Base-by-base conservation (phyloP, 352 stramenopile species). In the Phytopythium sindhum region DNA sequence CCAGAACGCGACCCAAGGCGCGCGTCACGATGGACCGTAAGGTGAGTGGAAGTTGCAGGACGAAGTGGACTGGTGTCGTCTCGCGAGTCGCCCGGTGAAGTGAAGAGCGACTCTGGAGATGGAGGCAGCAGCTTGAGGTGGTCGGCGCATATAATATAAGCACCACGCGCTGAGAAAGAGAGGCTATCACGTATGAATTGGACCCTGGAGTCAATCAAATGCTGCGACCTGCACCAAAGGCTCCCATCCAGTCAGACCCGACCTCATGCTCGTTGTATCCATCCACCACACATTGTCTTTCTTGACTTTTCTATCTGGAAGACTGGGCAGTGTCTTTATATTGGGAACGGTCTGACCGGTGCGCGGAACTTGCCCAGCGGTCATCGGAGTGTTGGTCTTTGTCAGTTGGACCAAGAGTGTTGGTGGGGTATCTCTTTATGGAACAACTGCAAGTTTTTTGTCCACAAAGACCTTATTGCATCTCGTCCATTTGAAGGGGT, bases 1-100 rank as follows among this genome's bases (percentile, higher is more conserved):
- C 42, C 58, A 66, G 26, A 79, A 75, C 31, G 52, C 33, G 73
- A 78, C 53, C 15, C 44, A 29, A 19, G 44, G 15, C 44, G 44
- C n/a, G n/a, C 3, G 17, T 48, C 42, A 21, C 42, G 42, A 48
- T 24, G 42, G 42, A 48, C 2, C 24, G 21, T 26, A 29, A 29
- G 44, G 10, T n/a, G 21, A 15, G 44, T 51, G 44, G 29, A 29
- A 9, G 44, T 29, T 4, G 19, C n/a, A 3, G 15, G 44, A 29
- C 1, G 1, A 7, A 4, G 8, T 4, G 44, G n/a, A 29, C n/a
- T 29, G 19, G n/a, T 17, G 44, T 19, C 21, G 21, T n/a, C 41
- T 50, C 44, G n/a, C n/a, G 44, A 51, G 10, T n/a, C 44, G 42
- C 9, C n/a, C 33, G 39, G 39, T 15, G 15, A 11, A 23, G 12